These are phyloP conservation scores for Entoloma clypeatum DNA, from an alignment of 1,284 basidiomycete genomes.

Conservation along the genomic window DNA sequence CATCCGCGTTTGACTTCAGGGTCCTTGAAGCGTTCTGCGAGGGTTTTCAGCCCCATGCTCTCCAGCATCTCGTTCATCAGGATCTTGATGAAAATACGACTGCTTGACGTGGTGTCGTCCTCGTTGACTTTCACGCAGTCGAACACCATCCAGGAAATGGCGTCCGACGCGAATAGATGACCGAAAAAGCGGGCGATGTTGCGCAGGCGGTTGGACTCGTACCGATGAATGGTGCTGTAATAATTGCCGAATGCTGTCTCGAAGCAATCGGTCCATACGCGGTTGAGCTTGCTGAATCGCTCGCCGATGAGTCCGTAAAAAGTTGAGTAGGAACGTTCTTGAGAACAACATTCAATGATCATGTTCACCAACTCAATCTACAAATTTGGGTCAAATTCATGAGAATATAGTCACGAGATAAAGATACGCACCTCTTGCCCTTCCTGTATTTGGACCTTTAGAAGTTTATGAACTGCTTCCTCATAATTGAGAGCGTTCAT, in stretches of 20 bases:
- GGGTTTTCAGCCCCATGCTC: slow-evolving; percentile 81
- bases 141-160: slow-evolving; percentile 86
- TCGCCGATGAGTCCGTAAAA: slow-evolving; percentile 97
- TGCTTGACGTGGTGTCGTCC: slow-evolving; percentile 94
- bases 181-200: slow-evolving; percentile 98
- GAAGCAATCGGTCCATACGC: slow-evolving; percentile 88
- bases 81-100: slow-evolving; percentile 98
- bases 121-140: slow-evolving; percentile 92
- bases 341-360: slow-evolving; percentile 99
- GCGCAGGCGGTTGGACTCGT: slow-evolving; percentile 96
- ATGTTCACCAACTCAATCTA: slow-evolving; percentile 97
- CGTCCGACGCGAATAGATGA: slow-evolving; percentile 81
- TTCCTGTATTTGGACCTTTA: slow-evolving; percentile 89
- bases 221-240: slow-evolving; percentile 96
- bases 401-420: slow-evolving; percentile 1
- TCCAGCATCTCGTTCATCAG: slow-evolving; percentile 94
- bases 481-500: slow-evolving; percentile 99
- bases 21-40: slow-evolving; percentile 86
- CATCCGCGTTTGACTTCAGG: slow-evolving; percentile 76
- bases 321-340: slow-evolving; percentile 94
- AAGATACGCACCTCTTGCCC: slow-evolving; percentile 77
- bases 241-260: slow-evolving; percentile 89
- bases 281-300: slow-evolving; percentile 93
- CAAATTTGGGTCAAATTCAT: not conserved
- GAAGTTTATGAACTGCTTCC: slow-evolving; percentile 96